A percentile compares a stretch with the other conserved stretches of the same genome.
phyloP scores from a whole-genome alignment of 1,139 yeast genomes.

The Saccharomyces hybrid region DNA sequence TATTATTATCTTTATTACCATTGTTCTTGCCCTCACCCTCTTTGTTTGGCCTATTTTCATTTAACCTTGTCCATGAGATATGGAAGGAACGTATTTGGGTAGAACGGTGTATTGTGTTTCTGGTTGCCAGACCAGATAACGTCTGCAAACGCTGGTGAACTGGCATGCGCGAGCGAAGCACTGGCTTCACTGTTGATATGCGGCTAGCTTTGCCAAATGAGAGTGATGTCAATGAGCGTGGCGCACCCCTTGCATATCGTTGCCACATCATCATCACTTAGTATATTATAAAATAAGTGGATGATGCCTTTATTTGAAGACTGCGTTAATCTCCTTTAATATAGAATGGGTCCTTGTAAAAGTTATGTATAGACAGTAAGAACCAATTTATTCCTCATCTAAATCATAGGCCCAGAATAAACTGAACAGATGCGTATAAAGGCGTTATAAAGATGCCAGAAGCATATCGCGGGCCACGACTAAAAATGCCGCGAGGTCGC shows the following conservation, averaged over 20 bases:
- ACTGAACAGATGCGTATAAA: background rate
- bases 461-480: background rate
- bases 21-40: conserved; percentile 3
- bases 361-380: background rate
- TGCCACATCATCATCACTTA: background rate
- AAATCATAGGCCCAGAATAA: background rate
- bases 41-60: background rate
- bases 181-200: background rate
- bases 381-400: background rate
- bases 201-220: background rate
- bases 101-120: background rate
- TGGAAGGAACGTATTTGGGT: background rate
- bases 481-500: background rate
- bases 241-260: background rate
- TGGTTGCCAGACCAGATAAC: background rate
- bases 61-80: background rate
- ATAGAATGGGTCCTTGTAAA: background rate
- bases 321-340: background rate
- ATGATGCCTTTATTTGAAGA: background rate
- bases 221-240: background rate
- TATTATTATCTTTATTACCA: conserved; percentile 5
- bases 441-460: background rate
- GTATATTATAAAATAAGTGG: background rate
- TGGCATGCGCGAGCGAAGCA: background rate
- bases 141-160: background rate